A percentile compares a stretch with the other conserved stretches of the same genome.
Evolutionary conservation across 495 filamentous ascomycete species (phyloP).

Genomic region (Hypomontagnella monticulosa): DNA sequence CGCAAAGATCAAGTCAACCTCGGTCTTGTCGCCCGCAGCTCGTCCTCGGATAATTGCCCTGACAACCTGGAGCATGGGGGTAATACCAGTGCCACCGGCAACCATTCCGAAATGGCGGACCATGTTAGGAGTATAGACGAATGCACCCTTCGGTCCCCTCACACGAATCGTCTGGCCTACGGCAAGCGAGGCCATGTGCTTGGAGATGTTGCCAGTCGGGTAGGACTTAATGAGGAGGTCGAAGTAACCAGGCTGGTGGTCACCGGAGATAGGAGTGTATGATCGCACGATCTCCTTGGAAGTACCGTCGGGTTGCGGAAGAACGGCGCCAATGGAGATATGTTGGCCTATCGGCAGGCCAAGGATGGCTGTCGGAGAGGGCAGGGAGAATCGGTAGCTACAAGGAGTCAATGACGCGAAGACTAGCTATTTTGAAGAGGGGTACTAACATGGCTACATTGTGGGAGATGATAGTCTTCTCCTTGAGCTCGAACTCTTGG

Average conservation of each 20-base stretch:
- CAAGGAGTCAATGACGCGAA: slow-evolving; percentile 15
- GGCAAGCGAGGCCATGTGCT: slow-evolving; percentile 82
- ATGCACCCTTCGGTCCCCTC: slow-evolving; percentile 92
- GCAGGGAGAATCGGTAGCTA: slow-evolving; percentile 90
- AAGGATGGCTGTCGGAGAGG: slow-evolving; percentile 78
- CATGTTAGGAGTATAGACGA: slow-evolving; percentile 96
- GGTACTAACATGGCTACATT: slow-evolving; percentile 85
- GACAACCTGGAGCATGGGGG: slow-evolving; percentile 96
- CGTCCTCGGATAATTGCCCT: slow-evolving; percentile 88
- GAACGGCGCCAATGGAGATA: slow-evolving; percentile 89
- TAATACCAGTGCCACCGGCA: slow-evolving; percentile 96
- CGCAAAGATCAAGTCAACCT: slow-evolving; percentile 94
- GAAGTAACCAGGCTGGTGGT: slow-evolving; percentile 92
- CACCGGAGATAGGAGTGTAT: slow-evolving; percentile 95
- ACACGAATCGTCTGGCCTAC: slow-evolving; percentile 90
- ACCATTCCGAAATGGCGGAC: slow-evolving; percentile 96
- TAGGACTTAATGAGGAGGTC: slow-evolving; percentile 98
- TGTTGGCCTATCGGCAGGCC: slow-evolving; percentile 98
- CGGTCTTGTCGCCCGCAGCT: slow-evolving; percentile 79
- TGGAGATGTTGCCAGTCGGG: slow-evolving; percentile 94
- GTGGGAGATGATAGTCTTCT: slow-evolving; percentile 93
- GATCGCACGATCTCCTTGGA: slow-evolving; percentile 91
- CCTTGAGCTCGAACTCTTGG: slow-evolving; percentile 87
- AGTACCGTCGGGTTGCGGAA: slow-evolving; percentile 69
- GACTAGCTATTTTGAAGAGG: background rate